A percentile compares a stretch with the other conserved stretches of the same genome.
phyloP scores from a whole-genome alignment of 2,329 filamentous ascomycete species.

The Aspergillus costaricaensis region DNA sequence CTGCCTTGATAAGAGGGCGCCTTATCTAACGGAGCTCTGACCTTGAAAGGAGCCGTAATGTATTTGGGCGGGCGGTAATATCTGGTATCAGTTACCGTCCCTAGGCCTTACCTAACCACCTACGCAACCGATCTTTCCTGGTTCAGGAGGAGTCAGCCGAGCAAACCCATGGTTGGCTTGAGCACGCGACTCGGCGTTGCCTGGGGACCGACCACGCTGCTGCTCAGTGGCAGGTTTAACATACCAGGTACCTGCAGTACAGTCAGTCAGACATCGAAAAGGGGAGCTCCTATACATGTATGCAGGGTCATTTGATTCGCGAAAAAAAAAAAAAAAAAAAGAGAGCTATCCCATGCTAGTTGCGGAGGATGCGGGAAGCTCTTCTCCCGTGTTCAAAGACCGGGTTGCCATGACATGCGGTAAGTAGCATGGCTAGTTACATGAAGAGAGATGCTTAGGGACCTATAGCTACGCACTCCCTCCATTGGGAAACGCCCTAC shows the following conservation, averaged over 20 bases:
- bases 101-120: neutral
- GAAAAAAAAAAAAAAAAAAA: no score
- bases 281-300: neutral
- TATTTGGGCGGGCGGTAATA: neutral
- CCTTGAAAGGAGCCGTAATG: neutral
- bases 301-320: slow-evolving; percentile 9
- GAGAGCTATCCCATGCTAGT: neutral
- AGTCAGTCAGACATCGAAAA: neutral
- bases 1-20: slow-evolving; percentile 5
- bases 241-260: slow-evolving; percentile 10
- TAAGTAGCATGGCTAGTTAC: neutral
- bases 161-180: slow-evolving; percentile 2
- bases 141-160: slow-evolving; percentile 11
- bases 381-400: neutral
- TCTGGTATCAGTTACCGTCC: neutral
- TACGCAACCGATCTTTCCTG: slow-evolving; percentile 1
- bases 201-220: slow-evolving; percentile 8
- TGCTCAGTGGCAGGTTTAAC: neutral
- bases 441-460: neutral
- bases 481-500: neutral
- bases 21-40: slow-evolving; percentile 8
- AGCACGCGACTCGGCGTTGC: slow-evolving; percentile 11
- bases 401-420: neutral
- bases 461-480: neutral
- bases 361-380: neutral